Evolutionary conservation across 768 basidiomycete genomes (phyloP).

Genomic region (Kwoniella mangroviensis): DNA sequence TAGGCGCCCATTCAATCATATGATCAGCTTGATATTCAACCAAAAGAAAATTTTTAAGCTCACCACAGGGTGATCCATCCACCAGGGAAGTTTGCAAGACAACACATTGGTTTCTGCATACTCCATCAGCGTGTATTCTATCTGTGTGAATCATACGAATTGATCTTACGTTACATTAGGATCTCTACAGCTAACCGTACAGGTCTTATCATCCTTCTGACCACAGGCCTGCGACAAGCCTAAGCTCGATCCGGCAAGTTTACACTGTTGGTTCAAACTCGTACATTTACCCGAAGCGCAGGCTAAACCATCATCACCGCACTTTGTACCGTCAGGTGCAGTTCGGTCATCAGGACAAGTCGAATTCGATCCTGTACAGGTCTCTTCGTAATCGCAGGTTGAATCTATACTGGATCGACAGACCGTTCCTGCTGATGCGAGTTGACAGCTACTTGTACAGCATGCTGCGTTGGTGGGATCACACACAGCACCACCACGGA

Average conservation of each 20-base stretch:
- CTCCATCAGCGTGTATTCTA: background rate
- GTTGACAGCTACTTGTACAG: constrained; percentile 72
- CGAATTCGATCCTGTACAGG: constrained; percentile 75
- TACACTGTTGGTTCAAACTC: constrained; percentile 74
- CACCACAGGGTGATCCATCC: constrained; percentile 83
- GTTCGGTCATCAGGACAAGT: constrained; percentile 72
- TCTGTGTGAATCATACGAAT: background rate
- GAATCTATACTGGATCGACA: constrained; percentile 73
- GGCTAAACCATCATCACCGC: constrained; percentile 66
- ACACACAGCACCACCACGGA: constrained; percentile 72
- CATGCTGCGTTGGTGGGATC: constrained; percentile 77
- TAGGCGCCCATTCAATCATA: constrained; percentile 35
- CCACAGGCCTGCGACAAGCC: constrained; percentile 71
- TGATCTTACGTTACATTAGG: constrained; percentile 61
- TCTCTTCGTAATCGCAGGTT: constrained; percentile 72
- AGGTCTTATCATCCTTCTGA: constrained; percentile 67
- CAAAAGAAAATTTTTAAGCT: constrained; percentile 42
- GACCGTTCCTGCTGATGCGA: constrained; percentile 66
- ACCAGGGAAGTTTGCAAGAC: constrained; percentile 72
- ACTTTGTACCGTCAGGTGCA: constrained; percentile 63
- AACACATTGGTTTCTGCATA: constrained; percentile 65
- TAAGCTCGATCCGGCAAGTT: constrained; percentile 72
- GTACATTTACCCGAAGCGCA: constrained; percentile 83
- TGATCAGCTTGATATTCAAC: constrained; percentile 20
- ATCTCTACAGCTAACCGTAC: constrained; percentile 80